Evolutionary conservation across 1,284 basidiomycete genomes (phyloP), one percentile per base, ranked within the genome.

Genomic region (Pyrrhoderma lamaoense): DNA sequence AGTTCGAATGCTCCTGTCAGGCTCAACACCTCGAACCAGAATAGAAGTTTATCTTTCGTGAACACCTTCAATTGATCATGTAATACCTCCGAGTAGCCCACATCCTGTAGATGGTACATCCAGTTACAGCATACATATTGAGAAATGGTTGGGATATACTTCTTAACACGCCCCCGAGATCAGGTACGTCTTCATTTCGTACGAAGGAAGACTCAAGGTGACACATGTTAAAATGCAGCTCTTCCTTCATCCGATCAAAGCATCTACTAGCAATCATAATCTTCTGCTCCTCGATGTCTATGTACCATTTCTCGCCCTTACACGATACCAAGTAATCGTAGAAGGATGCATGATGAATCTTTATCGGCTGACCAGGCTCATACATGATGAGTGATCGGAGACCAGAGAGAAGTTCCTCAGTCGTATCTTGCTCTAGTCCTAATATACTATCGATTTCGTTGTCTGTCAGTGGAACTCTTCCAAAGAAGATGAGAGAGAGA

Each of bases 241-340:
- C 7, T 8, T 22, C 18, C 3, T 34, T 49, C 53, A 59, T 53
- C 3, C 55, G 31, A n/a, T 51, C 25, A 0, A 58, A 22, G 45
- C 55, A 56, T 22, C 60, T 53, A 2, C 49, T 36, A 1, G 64
- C 58, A n/a, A 68, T 58, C 8, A 50, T 49, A 5, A 11, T 31
- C 27, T 31, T 31, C 27, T 31, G 27, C 11, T 5, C 11, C 27
- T 31, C 27, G 11, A 31, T 11, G 11, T 31, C 27, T 31, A 31
- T 31, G 11, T 31, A 11, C 27, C 27, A 31, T 5, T 5, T 5
- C 27, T 31, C 7, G 5, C 27, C 27, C 7, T 5, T 11, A 31
- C 27, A 31, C 11, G 27, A 31, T 5, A 31, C 21, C 11, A 46
- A 31, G 18, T 46, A 46, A 36, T 46, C 45, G 1, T 19, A 16